Evolutionary conservation across 2,329 filamentous ascomycete genomes (phyloP).

Genomic region (Pestalotiopsis sp.): DNA sequence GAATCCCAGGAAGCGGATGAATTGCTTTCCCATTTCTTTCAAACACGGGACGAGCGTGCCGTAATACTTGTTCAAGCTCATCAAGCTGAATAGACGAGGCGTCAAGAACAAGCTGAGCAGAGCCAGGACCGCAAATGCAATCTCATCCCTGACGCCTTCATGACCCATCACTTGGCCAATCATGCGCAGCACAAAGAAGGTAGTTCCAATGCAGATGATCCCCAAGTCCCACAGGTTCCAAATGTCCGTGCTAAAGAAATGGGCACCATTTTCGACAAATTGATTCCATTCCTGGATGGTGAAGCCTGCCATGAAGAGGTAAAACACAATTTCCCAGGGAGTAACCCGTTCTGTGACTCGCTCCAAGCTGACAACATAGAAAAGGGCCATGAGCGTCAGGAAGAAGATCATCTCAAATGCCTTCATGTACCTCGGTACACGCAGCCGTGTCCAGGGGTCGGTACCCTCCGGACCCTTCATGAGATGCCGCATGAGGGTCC

Average conservation of each 20-base stretch:
- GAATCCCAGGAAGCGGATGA: neutral
- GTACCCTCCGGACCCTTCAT: neutral
- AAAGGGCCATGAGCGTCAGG: neutral
- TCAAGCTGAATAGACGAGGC: neutral
- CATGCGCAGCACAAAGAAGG: slow-evolving; percentile 7
- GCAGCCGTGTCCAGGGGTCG: slow-evolving; percentile 2
- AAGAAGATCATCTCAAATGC: slow-evolving; percentile 8
- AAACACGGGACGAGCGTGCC: neutral
- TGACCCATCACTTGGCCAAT: neutral
- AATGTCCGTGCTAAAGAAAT: slow-evolving; percentile 6
- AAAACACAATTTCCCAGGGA: neutral
- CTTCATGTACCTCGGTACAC: slow-evolving; percentile 4
- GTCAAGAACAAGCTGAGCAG: neutral
- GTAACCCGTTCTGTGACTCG: neutral
- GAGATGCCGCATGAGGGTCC: neutral
- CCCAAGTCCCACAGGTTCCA: slow-evolving; percentile 4
- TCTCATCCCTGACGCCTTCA: neutral
- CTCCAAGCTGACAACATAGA: neutral
- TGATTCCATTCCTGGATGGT: neutral
- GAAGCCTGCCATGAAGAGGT: neutral
- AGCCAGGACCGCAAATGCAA: neutral
- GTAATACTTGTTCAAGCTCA: slow-evolving; percentile 7
- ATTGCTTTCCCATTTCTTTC: slow-evolving; percentile 5
- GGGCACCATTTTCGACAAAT: neutral
- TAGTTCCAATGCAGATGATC: neutral